These are phyloP conservation scores for Kuraishia cidri DNA, from an alignment of 805 yeast genomes.

Conservation along the genomic window DNA sequence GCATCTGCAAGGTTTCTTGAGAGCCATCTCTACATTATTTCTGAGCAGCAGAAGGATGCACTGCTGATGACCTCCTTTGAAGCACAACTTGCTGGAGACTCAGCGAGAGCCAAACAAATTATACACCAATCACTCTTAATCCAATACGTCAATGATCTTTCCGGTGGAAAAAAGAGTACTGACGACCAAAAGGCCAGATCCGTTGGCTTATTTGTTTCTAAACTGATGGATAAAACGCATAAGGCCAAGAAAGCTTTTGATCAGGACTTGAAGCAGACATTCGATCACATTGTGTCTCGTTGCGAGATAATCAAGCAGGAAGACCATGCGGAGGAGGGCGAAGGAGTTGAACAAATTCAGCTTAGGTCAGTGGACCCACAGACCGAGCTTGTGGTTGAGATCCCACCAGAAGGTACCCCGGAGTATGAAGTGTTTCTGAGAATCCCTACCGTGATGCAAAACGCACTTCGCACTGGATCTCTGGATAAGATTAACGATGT, in stretches of 20 bases:
- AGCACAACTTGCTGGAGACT: constrained; percentile 56
- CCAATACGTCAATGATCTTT: constrained; percentile 42
- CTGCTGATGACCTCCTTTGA: constrained; percentile 91
- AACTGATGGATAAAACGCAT: constrained; percentile 39
- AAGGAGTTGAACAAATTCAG: constrained; percentile 76
- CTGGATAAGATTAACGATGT: constrained; percentile 79
- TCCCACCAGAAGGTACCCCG: constrained; percentile 53
- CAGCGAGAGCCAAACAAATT: constrained; percentile 45
- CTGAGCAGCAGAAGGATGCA: constrained; percentile 84
- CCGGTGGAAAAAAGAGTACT: constrained; percentile 11
- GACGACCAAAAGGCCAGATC: constrained; percentile 21
- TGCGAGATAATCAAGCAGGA: constrained; percentile 51
- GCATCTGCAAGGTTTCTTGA: constrained; percentile 43
- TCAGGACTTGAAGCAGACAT: constrained; percentile 68
- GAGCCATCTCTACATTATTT: constrained; percentile 59
- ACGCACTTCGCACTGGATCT: constrained; percentile 62
- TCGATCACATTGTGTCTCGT: constrained; percentile 65
- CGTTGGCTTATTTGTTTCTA: constrained; percentile 58
- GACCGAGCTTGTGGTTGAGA: constrained; percentile 58
- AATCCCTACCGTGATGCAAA: constrained; percentile 55
- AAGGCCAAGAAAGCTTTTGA: constrained; percentile 66
- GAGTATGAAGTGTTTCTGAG: constrained; percentile 46
- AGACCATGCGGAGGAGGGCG: constrained; percentile 31
- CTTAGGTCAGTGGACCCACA: constrained; percentile 81
- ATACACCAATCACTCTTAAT: constrained; percentile 74